Evolutionary conservation across 768 basidiomycete genomes (phyloP).

Genomic region (Auricularia cornea): DNA sequence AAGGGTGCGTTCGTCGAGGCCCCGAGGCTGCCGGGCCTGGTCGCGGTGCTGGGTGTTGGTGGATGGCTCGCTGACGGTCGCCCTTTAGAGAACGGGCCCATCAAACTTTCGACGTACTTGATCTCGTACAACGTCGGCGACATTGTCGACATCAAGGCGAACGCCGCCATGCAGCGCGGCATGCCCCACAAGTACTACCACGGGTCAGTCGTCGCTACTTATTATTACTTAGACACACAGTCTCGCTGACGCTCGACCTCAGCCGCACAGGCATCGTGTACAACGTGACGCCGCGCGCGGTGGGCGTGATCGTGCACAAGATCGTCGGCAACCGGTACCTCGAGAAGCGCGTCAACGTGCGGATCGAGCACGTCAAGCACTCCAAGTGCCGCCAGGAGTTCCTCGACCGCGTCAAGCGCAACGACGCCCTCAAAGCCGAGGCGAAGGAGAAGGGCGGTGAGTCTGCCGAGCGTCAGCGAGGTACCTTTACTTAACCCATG

Average conservation of each 20-base stretch:
- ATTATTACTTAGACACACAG: no score
- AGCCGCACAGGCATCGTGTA: conserved; percentile 98
- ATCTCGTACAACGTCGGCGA: conserved; percentile 92
- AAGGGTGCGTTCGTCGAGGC: conserved; percentile 84
- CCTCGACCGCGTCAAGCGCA: conserved; percentile 88
- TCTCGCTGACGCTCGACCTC: conserved; percentile 5
- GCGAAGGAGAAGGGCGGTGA: conserved; percentile 88
- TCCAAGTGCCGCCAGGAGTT: conserved; percentile 98
- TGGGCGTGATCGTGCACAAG: conserved; percentile 97
- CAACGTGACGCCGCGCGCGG: conserved; percentile 92
- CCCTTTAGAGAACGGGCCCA: conserved; percentile 82
- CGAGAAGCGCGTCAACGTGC: conserved; percentile 98
- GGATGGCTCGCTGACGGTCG: background rate
- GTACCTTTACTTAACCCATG: no score
- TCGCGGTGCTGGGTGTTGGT: conserved; percentile 5
- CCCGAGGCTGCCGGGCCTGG: conserved; percentile 5
- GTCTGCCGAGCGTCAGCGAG: conserved; percentile 21
- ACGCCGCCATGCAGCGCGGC: conserved; percentile 98
- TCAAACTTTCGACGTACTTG: conserved; percentile 89
- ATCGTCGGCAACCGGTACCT: conserved; percentile 98
- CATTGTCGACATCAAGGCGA: conserved; percentile 99
- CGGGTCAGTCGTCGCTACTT: conserved; percentile 58
- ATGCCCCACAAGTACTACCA: conserved; percentile 99
- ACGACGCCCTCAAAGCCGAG: conserved; percentile 72
- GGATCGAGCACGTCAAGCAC: conserved; percentile 91